These are phyloP conservation scores for Clonostachys sp. DNA, from an alignment of 2,329 filamentous ascomycete genomes.

Conservation along the genomic window DNA sequence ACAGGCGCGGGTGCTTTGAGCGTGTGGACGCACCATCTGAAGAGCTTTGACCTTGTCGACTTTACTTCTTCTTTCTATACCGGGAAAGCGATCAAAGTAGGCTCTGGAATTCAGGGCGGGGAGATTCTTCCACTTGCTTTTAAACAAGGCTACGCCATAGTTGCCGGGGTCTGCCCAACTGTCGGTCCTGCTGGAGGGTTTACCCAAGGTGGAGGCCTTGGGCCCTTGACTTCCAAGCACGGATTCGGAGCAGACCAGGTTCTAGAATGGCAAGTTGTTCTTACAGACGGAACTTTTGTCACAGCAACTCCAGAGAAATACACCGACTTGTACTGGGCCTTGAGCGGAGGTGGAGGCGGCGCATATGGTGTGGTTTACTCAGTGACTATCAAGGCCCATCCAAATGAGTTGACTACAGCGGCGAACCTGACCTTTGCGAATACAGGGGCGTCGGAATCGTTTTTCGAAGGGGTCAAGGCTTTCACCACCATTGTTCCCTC, in stretches of 20 bases:
- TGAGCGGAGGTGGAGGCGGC: conserved; percentile 45
- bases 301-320: conserved; percentile 35
- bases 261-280: conserved; percentile 43
- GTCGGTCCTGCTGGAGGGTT: conserved; percentile 52
- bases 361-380: conserved; percentile 47
- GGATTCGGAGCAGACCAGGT: conserved; percentile 50
- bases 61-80: conserved; percentile 14
- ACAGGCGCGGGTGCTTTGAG: conserved; percentile 25
- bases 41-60: conserved; percentile 11
- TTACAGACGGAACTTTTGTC: conserved; percentile 30
- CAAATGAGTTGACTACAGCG: too few relatives aligned
- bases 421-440: conserved; percentile 29
- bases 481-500: too few relatives aligned
- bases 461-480: conserved; percentile 3
- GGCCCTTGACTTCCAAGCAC: conserved; percentile 33
- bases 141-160: conserved; percentile 27
- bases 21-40: conserved; percentile 34
- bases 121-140: conserved; percentile 41
- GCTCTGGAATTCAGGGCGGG: conserved; percentile 43
- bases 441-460: conserved; percentile 19
- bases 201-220: conserved; percentile 50
- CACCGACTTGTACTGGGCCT: conserved; percentile 50
- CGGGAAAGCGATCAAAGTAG: conserved; percentile 44
- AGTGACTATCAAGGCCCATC: conserved; percentile 40
- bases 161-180: conserved; percentile 41